Base-by-base conservation (phyloP, 768 basidiomycete genomes). In the Lactarius sp. region DNA sequence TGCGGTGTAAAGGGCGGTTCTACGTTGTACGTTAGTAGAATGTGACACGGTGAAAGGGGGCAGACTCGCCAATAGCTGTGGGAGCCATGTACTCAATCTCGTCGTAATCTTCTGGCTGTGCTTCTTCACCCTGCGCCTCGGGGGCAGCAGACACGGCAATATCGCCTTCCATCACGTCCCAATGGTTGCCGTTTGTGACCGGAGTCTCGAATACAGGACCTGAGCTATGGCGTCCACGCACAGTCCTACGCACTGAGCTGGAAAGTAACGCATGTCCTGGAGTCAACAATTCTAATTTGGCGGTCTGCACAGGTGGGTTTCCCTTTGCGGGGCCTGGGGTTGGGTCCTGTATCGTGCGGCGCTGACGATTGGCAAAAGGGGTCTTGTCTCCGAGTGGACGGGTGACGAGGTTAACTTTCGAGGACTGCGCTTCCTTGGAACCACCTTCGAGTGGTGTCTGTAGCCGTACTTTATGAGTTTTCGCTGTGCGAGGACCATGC, bases 311-410 rank as follows among this genome's bases (percentile, higher is more conserved):
- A 68, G 76, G n/a, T 59, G 77, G 69, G 71, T 77, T 73, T 74
- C 80, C 61, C 27, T 66, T 68, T 5, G 68, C 61, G 22, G 72
- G 71, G 56, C 62, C 76, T 64, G 49, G 75, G 62, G 55, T 76
- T 67, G 63, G 50, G 12, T 46, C 64, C 4, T 52, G 34, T 34
- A 54, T 33, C 6, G 61, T 52, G 4, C 75, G 77, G 27, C 74
- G 78, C 58, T 76, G 75, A 64, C 87, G 85, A 71, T 90, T 91
- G 3, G 84, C 83, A 67, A 86, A 85, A 1, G 89, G 89, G 1
- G 89, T 92, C 74, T 88, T 90, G 75, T 92, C 88, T 31, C 78
- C 79, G 9, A 92, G 77, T 2, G 87, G 85, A 14, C 83, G 81
- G 6, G 72, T 69, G 36, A 66, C 52, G 10, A 67, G 63, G 31